phyloP scores from a whole-genome alignment of 2,329 filamentous ascomycete genomes.

The Pleochaeta shiraiana region DNA sequence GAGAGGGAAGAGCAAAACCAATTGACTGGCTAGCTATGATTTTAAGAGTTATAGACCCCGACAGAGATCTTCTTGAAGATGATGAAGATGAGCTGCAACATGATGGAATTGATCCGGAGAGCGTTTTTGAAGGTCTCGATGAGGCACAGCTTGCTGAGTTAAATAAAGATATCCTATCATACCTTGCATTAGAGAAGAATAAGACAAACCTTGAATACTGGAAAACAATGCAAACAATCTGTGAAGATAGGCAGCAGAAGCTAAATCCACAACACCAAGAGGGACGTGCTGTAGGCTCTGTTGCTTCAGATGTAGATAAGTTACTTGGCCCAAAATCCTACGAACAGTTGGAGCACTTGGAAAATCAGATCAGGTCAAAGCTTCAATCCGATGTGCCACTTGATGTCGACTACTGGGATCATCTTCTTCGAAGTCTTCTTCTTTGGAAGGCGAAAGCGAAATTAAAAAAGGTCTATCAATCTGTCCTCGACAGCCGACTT shows the following conservation, averaged over 20 bases:
- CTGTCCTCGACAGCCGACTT: slow-evolving; percentile 48
- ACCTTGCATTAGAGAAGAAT: slow-evolving; percentile 61
- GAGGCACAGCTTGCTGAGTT: slow-evolving; percentile 49
- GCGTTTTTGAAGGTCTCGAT: slow-evolving; percentile 53
- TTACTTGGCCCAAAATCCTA: slow-evolving; percentile 69
- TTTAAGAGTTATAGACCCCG: slow-evolving; percentile 67
- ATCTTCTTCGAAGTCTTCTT: slow-evolving; percentile 61
- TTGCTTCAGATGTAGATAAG: slow-evolving; percentile 71
- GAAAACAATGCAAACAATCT: slow-evolving; percentile 74
- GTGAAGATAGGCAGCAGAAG: slow-evolving; percentile 50
- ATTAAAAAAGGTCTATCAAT: slow-evolving; percentile 54
- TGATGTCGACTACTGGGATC: slow-evolving; percentile 95
- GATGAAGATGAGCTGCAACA: slow-evolving; percentile 44
- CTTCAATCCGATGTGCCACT: slow-evolving; percentile 67
- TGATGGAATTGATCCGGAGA: slow-evolving; percentile 57
- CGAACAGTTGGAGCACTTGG: slow-evolving; percentile 67
- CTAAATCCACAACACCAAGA: slow-evolving; percentile 34
- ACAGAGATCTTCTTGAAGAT: slow-evolving; percentile 70
- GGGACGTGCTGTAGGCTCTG: slow-evolving; percentile 56
- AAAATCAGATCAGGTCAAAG: slow-evolving; percentile 72
- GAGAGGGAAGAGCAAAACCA: slow-evolving; percentile 72
- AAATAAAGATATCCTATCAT: slow-evolving; percentile 62
- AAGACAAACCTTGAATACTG: slow-evolving; percentile 68
- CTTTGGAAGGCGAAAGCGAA: slow-evolving; percentile 87
- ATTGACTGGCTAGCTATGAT: slow-evolving; percentile 91